A percentile compares a stretch with the other conserved stretches of the same genome.
Evolutionary conservation across 768 basidiomycete genomes (phyloP).

Genomic region (Rhodotorula kratochvilovae): DNA sequence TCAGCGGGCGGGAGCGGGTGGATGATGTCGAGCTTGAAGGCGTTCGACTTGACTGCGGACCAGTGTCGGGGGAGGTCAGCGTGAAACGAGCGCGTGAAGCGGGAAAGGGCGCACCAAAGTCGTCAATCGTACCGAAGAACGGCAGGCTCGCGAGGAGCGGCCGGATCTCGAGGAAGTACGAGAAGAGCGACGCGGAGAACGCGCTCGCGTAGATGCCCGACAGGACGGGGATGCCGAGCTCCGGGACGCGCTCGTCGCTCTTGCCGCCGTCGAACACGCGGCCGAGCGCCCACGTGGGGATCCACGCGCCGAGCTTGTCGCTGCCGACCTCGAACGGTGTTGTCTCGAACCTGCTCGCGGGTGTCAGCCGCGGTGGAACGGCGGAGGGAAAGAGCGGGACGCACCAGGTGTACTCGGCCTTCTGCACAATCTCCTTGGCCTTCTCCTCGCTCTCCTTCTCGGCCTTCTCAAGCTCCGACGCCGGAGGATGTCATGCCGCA

Average conservation of each 20-base stretch:
- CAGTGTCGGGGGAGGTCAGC: slow-evolving; percentile 15
- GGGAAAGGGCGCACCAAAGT: slow-evolving; percentile 15
- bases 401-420: slow-evolving; percentile 43
- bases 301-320: slow-evolving; percentile 42
- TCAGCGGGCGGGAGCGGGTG: slow-evolving; percentile 46
- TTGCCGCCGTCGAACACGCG: slow-evolving; percentile 44
- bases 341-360: slow-evolving; percentile 40
- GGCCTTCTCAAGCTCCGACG: background rate
- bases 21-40: slow-evolving; percentile 40
- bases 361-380: no score
- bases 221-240: slow-evolving; percentile 45
- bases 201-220: slow-evolving; percentile 47
- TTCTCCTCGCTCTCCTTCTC: slow-evolving; percentile 3
- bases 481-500: slow-evolving; percentile 42
- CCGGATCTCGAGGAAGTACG: slow-evolving; percentile 46
- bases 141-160: slow-evolving; percentile 43
- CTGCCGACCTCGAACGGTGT: slow-evolving; percentile 44
- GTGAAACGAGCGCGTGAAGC: background rate
- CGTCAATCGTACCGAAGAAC: slow-evolving; percentile 22
- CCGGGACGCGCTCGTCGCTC: slow-evolving; percentile 42
- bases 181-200: slow-evolving; percentile 43
- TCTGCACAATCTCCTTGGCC: slow-evolving; percentile 7
- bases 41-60: slow-evolving; percentile 41
- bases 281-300: slow-evolving; percentile 47
- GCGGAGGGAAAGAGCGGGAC: no score